Base-by-base conservation (phyloP, 2,329 filamentous ascomycete species). In the Aaosphaeria pasadenensis region DNA sequence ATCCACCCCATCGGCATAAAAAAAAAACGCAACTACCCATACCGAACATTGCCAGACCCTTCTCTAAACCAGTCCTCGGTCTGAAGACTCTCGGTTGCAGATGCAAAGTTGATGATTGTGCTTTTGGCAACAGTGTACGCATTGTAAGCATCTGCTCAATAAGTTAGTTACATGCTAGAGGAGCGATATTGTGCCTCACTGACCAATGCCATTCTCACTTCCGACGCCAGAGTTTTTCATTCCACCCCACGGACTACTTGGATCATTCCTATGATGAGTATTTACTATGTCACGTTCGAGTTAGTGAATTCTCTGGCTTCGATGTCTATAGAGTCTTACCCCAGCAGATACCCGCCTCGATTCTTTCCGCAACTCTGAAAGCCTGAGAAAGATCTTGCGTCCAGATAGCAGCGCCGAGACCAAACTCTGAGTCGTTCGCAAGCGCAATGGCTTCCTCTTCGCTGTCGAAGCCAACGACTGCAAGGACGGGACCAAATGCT, bases 171-270 rank as follows among this genome's bases (percentile, higher is more conserved):
- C 33, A n/a, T 9, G n/a, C 24, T 11, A 9, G 9, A 41, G 11
- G 11, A 28, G 9, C 13, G 11, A 9, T 36, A 40, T 17, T 7
- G 29, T 17, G 30, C 3, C 31, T 76, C 43, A 80, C 55, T 83
- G 81, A 58, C 86, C 86, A 0, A 84, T 56, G 0, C 86, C 86
- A 58, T 89, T 89, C 72, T 90, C 87, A 51, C 85, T 88, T 1
- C 86, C 86, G 0, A 89, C 78, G 1, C 86, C 86, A 1, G 79
- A 76, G 33, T 73, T 74, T 56, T 83, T 83, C 30, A 80, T 73
- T 1, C 85, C 83, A 29, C 86, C 86, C 85, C 86, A 86, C 1
- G 86, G 83, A 49, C 84, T 85, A 55, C 84, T 84, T 0, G 86
- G 85, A 55, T 88, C 86, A 56, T 88, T 89, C 32, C 85, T 77